Evolutionary conservation across 1,284 basidiomycete species (phyloP).

Genomic region (Moesziomyces globuligerus): DNA sequence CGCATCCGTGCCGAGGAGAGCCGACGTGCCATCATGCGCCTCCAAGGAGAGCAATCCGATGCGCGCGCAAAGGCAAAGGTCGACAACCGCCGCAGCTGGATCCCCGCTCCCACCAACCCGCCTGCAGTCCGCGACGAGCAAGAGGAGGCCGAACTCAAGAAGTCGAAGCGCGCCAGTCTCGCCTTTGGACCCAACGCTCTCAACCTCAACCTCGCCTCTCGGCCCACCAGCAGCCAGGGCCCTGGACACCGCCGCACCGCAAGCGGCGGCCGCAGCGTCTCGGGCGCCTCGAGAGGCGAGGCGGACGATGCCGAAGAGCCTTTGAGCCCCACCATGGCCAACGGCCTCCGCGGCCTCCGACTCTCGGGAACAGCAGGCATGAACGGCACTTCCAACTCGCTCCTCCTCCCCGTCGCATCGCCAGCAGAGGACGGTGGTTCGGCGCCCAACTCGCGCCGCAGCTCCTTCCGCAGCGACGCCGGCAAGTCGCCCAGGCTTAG

Average conservation of each 20-base stretch:
- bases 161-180: slow-evolving; percentile 56
- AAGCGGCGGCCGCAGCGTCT: slow-evolving; percentile 45
- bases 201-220: slow-evolving; percentile 14
- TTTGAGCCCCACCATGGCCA: slow-evolving; percentile 41
- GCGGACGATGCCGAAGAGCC: slow-evolving; percentile 38
- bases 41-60: slow-evolving; percentile 55
- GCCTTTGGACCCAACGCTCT: slow-evolving; percentile 56
- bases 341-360: slow-evolving; percentile 39
- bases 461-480: slow-evolving; percentile 43
- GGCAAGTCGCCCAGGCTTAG: slow-evolving; percentile 27
- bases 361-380: slow-evolving; percentile 35
- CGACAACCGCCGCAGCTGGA: slow-evolving; percentile 49
- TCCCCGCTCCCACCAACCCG: slow-evolving; percentile 27
- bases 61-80: slow-evolving; percentile 50
- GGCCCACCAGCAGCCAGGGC: slow-evolving; percentile 16
- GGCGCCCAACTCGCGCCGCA: slow-evolving; percentile 44
- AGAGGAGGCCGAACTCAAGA: slow-evolving; percentile 48
- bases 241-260: slow-evolving; percentile 40
- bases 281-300: slow-evolving; percentile 33
- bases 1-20: slow-evolving; percentile 61
- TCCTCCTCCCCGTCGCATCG: slow-evolving; percentile 18
- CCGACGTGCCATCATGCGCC: slow-evolving; percentile 61
- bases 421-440: slow-evolving; percentile 18
- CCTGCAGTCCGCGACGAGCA: slow-evolving; percentile 37
- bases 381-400: slow-evolving; percentile 21